Percentiles rank a stretch among this genome's conserved stretches.
Conservation (phyloP, 768 basidiomycete genomes). For the Pisolithus marmoratus region DNA sequence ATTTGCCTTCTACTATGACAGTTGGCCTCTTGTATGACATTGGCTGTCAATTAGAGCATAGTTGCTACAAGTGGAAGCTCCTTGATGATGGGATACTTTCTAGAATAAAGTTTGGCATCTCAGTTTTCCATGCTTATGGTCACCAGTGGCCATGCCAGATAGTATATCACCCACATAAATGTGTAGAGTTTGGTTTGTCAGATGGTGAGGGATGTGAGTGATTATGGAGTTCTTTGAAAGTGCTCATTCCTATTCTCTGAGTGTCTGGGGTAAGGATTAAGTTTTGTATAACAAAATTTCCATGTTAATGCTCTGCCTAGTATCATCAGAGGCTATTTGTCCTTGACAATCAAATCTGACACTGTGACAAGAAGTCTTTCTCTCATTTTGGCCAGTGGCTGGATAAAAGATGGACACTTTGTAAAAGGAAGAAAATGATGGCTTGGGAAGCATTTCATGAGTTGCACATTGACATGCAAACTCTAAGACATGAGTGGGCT, state of each 20-base stretch:
- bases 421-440: background rate
- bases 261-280: constrained; percentile 14
- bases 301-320: background rate
- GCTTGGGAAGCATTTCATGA: background rate
- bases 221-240: constrained; percentile 25
- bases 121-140: constrained; percentile 32
- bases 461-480: background rate
- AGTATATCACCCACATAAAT: constrained; percentile 28
- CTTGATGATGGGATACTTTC: background rate
- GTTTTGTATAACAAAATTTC: background rate
- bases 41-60: constrained; percentile 3
- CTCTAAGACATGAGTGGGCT: background rate
- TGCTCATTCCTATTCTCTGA: constrained; percentile 14
- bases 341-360: constrained; percentile 6
- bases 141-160: constrained; percentile 33
- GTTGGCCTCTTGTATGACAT: constrained; percentile 5
- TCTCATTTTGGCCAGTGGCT: constrained; percentile 5
- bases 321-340: constrained; percentile 7
- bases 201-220: constrained; percentile 33
- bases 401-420: background rate
- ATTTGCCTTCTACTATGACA: background rate
- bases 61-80: constrained; percentile 4
- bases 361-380: background rate
- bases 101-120: constrained; percentile 14
- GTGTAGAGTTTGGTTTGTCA: constrained; percentile 24